Evolutionary conservation across 768 basidiomycete genomes (phyloP).

Genomic region (Macrolepiota dolichaula): DNA sequence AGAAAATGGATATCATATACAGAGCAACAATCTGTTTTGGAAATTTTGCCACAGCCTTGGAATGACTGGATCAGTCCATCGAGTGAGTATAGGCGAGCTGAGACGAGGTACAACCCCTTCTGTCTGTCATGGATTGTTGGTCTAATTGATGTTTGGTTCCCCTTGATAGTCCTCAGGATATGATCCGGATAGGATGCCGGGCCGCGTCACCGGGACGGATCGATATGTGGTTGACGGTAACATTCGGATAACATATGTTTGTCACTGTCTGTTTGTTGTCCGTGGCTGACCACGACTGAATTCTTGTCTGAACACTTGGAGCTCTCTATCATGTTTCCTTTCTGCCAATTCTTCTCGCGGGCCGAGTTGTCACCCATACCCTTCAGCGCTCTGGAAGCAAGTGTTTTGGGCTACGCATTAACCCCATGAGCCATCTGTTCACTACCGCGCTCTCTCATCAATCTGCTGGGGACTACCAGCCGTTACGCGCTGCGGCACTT

Average conservation of each 20-base stretch:
- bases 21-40: conserved; percentile 5
- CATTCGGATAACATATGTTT: background rate
- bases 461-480: background rate
- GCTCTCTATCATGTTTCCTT: background rate
- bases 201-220: conserved; percentile 2
- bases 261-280: conserved; percentile 1
- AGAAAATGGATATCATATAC: background rate
- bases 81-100: background rate
- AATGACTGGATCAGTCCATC: background rate
- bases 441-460: background rate
- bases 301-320: background rate
- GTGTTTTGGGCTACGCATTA: background rate
- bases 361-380: background rate
- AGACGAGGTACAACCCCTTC: background rate
- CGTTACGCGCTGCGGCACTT: conserved; percentile 5
- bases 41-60: background rate
- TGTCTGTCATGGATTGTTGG: background rate
- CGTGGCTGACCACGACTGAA: conserved; percentile 2
- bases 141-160: background rate
- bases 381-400: conserved; percentile 1
- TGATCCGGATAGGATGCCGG: background rate
- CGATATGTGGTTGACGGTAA: background rate
- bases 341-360: background rate
- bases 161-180: background rate
- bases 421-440: background rate